A percentile compares a stretch with the other conserved stretches of the same genome.
Conservation (phyloP, 164 flowering plant genomes). For the Stephania yunnanensis region DNA sequence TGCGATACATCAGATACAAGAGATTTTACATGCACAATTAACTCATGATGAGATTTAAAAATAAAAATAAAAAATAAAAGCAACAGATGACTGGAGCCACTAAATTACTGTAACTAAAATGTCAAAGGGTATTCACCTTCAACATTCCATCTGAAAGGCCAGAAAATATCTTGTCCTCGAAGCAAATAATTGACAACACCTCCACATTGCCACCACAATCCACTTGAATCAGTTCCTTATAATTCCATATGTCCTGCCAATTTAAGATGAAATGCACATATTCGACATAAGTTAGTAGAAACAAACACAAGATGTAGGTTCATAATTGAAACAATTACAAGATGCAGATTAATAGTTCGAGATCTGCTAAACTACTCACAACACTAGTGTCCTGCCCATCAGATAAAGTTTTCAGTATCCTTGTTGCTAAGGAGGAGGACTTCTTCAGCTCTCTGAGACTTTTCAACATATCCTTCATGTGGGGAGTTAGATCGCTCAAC, state of each 20-base stretch:
- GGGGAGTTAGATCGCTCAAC: constrained; percentile 34
- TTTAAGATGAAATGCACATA: constrained; percentile 1
- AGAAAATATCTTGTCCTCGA: constrained; percentile 56
- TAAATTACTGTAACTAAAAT: neutral
- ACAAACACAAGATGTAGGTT: neutral
- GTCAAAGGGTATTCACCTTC: constrained; percentile 38
- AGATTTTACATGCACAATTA: neutral
- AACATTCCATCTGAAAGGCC: constrained; percentile 85
- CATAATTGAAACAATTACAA: neutral
- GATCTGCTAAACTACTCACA: constrained; percentile 34
- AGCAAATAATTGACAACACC: constrained; percentile 52
- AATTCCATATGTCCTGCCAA: constrained; percentile 61
- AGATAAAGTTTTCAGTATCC: constrained; percentile 56
- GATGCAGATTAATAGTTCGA: neutral
- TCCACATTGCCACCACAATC: constrained; percentile 67
- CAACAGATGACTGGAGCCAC: neutral
- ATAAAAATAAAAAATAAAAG: neutral
- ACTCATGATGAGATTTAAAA: neutral
- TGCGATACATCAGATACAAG: neutral
- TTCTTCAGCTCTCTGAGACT: constrained; percentile 62
- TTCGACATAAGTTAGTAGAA: constrained; percentile 2
- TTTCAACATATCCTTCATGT: constrained; percentile 57
- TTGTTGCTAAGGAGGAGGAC: constrained; percentile 48
- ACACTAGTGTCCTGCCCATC: constrained; percentile 49
- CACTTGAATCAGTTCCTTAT: constrained; percentile 56